These are phyloP conservation scores for Laguncularia racemosa DNA, from an alignment of 345 rosid species.

Conservation along the genomic window DNA sequence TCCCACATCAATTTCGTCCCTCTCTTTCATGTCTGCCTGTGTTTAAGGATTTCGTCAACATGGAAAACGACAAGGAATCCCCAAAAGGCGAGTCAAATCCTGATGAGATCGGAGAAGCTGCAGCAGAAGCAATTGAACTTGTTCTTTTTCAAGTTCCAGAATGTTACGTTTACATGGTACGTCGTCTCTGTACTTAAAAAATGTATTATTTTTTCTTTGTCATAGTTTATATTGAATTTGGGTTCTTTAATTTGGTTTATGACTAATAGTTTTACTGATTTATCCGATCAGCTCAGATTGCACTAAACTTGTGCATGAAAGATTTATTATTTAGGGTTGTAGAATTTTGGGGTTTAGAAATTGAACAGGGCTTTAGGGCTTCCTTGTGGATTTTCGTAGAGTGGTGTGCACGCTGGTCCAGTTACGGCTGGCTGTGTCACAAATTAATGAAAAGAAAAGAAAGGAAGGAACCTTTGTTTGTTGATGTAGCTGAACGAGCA, in stretches of 20 bases:
- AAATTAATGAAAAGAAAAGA: too few relatives aligned
- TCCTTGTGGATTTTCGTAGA: too few relatives aligned
- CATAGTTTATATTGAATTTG: background rate
- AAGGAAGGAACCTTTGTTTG: too few relatives aligned
- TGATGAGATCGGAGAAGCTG: conserved; percentile 30
- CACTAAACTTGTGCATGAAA: background rate
- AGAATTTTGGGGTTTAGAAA: background rate
- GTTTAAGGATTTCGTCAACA: too few relatives aligned
- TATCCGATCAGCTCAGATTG: background rate
- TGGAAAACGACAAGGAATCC: too few relatives aligned
- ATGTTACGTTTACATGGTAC: conserved; percentile 87
- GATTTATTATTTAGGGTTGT: background rate
- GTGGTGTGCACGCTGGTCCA: too few relatives aligned
- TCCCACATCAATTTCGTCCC: too few relatives aligned
- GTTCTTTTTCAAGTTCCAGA: conserved; percentile 81
- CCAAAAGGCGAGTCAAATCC: too few relatives aligned
- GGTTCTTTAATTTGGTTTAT: background rate
- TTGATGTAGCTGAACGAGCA: too few relatives aligned
- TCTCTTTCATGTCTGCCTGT: too few relatives aligned
- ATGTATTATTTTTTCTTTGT: background rate
- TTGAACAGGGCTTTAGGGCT: background rate
- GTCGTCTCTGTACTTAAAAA: background rate
- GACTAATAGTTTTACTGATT: background rate
- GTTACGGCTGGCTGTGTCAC: too few relatives aligned
- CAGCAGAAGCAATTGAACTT: conserved; percentile 58